These are phyloP conservation scores for Leccinum solheimii DNA, from an alignment of 1,284 basidiomycete genomes.

Conservation along the genomic window DNA sequence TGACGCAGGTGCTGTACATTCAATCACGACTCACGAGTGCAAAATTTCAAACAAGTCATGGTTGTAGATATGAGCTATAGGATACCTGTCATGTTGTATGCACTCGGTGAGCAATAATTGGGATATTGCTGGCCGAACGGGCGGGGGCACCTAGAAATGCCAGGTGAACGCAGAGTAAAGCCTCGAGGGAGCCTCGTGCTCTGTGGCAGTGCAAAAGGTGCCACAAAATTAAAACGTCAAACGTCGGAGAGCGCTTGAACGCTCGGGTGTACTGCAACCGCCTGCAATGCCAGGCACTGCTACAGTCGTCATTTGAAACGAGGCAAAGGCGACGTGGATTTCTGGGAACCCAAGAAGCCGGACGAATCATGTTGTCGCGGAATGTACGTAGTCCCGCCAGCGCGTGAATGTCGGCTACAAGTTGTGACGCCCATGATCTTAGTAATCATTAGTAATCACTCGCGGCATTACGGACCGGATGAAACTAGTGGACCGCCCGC, in stretches of 20 bases:
- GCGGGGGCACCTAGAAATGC: not conserved
- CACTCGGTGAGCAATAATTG: not conserved
- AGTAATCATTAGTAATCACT: not conserved
- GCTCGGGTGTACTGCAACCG: slow-evolving; percentile 12
- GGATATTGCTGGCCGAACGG: not conserved
- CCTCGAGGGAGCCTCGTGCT: slow-evolving; percentile 33
- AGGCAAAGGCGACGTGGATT: slow-evolving; percentile 19
- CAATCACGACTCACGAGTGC: not conserved
- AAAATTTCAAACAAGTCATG: not conserved
- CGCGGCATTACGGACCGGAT: not conserved
- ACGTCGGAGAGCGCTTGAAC: slow-evolving; percentile 10
- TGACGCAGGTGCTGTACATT: slow-evolving; percentile 16
- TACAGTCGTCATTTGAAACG: slow-evolving; percentile 11
- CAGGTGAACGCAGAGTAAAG: slow-evolving; percentile 3
- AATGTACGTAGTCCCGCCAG: not conserved
- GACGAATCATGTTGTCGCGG: slow-evolving; percentile 1
- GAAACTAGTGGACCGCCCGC: not conserved
- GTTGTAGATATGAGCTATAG: slow-evolving; percentile 1
- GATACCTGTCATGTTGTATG: slow-evolving; percentile 2
- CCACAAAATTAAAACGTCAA: not conserved
- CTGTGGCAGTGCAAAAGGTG: slow-evolving; percentile 24
- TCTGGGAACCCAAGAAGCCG: slow-evolving; percentile 5
- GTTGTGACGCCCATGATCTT: not conserved
- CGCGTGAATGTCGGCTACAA: no score
- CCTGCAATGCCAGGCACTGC: slow-evolving; percentile 18